A percentile compares a stretch with the other conserved stretches of the same genome.
These are phyloP conservation scores for Chenopodium suecicum DNA, from an alignment of 148 eudicot species.

Conservation along the genomic window DNA sequence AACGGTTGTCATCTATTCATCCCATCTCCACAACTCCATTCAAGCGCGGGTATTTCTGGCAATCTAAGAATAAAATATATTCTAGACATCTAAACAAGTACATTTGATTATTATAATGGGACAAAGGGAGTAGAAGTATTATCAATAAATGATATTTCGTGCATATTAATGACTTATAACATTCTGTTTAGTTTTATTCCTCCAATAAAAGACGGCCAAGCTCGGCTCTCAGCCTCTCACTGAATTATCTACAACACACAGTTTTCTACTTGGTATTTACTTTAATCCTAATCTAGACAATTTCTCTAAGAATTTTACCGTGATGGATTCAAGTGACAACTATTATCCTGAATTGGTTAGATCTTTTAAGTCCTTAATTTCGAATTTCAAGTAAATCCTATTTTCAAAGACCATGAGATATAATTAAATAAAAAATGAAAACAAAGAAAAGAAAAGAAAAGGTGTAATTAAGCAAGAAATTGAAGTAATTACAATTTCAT, in stretches of 20 bases:
- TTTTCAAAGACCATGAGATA: neutral
- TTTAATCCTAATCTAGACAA: too few relatives aligned
- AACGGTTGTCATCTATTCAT: neutral
- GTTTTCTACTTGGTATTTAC: neutral
- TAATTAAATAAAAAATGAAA: too few relatives aligned
- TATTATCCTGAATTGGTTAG: neutral
- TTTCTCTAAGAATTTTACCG: neutral
- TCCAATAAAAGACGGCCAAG: neutral
- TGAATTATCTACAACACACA: neutral
- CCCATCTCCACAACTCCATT: neutral
- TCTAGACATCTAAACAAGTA: too few relatives aligned
- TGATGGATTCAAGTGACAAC: neutral
- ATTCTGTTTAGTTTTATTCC: neutral
- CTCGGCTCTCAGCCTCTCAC: neutral
- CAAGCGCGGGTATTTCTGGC: too few relatives aligned
- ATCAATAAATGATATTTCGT: neutral
- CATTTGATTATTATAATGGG: too few relatives aligned
- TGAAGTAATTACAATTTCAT: neutral
- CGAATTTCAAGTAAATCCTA: neutral
- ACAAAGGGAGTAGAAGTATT: too few relatives aligned
- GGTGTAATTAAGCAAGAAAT: neutral
- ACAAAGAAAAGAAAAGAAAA: neutral
- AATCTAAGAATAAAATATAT: too few relatives aligned
- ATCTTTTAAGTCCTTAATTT: neutral
- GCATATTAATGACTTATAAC: neutral